These are phyloP conservation scores for Sanghuangporus sanghuang DNA, from an alignment of 1,284 basidiomycete genomes.

Conservation along the genomic window DNA sequence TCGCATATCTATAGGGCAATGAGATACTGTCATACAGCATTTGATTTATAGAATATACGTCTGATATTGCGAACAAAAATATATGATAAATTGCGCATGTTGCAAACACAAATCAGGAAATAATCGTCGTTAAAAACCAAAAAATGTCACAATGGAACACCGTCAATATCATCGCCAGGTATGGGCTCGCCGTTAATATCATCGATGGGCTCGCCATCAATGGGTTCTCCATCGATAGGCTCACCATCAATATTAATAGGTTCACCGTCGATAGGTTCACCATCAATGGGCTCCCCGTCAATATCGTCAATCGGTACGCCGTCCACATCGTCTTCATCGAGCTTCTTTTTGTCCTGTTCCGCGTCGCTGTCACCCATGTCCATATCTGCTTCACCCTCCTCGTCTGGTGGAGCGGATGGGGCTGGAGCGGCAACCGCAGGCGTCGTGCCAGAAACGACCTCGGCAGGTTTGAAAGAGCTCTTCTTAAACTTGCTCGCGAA, in stretches of 20 bases:
- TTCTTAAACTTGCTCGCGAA: slow-evolving; percentile 70
- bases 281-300: slow-evolving; percentile 34
- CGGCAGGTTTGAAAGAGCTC: slow-evolving; percentile 70
- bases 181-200: slow-evolving; percentile 49
- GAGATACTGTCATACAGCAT: not conserved
- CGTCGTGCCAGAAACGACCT: slow-evolving; percentile 27
- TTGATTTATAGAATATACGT: not conserved
- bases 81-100: not conserved
- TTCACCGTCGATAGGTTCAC: slow-evolving; percentile 26
- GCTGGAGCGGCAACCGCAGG: not conserved
- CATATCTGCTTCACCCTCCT: slow-evolving; percentile 39
- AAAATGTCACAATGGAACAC: slow-evolving; percentile 29
- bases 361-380: slow-evolving; percentile 39
- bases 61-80: not conserved
- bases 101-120: not conserved
- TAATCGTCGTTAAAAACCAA: too few species aligned
- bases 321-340: slow-evolving; percentile 30
- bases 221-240: slow-evolving; percentile 31
- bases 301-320: slow-evolving; percentile 35
- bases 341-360: slow-evolving; percentile 29
- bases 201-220: slow-evolving; percentile 21
- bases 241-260: slow-evolving; percentile 32
- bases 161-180: slow-evolving; percentile 35
- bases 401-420: slow-evolving; percentile 27
- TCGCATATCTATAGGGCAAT: not conserved